These are phyloP conservation scores for Cyathus striatus DNA, from an alignment of 768 basidiomycete genomes.

Conservation along the genomic window DNA sequence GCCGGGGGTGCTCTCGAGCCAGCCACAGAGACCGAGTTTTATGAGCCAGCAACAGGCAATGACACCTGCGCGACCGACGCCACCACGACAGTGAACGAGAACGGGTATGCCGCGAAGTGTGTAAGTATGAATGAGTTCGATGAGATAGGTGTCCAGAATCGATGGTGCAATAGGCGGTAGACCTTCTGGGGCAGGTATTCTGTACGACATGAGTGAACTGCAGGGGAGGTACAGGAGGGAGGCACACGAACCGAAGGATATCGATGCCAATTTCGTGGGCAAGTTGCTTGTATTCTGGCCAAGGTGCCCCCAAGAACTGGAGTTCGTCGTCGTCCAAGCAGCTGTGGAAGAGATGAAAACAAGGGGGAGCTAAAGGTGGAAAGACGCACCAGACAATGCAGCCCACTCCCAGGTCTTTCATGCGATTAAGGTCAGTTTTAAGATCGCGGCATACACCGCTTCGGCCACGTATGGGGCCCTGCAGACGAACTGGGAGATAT, in stretches of 20 bases:
- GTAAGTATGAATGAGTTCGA: constrained; percentile 61
- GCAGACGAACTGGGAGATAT: constrained; percentile 29
- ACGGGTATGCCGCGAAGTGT: constrained; percentile 68
- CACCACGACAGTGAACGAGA: constrained; percentile 89
- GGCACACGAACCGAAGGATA: constrained; percentile 59
- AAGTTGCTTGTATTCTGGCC: constrained; percentile 65
- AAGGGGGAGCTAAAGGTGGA: constrained; percentile 1
- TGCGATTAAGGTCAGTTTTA: constrained; percentile 67
- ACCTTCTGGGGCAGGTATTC: constrained; percentile 88
- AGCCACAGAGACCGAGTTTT: constrained; percentile 85
- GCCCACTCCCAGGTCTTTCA: constrained; percentile 67
- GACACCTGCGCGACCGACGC: constrained; percentile 89
- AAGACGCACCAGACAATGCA: constrained; percentile 74
- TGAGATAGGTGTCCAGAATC: constrained; percentile 62
- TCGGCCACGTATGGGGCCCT: constrained; percentile 74
- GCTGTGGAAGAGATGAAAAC: constrained; percentile 27
- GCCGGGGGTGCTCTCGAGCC: constrained; percentile 30
- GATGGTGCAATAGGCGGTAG: constrained; percentile 61
- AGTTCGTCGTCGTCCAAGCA: constrained; percentile 87
- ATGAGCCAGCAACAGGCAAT: constrained; percentile 91
- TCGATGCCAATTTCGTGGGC: constrained; percentile 69
- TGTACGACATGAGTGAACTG: constrained; percentile 19
- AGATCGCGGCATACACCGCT: constrained; percentile 82
- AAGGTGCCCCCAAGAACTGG: constrained; percentile 79
- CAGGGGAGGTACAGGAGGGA: background rate